Base-by-base conservation (phyloP, 805 yeast genomes). In the Candida nitratophila region DNA sequence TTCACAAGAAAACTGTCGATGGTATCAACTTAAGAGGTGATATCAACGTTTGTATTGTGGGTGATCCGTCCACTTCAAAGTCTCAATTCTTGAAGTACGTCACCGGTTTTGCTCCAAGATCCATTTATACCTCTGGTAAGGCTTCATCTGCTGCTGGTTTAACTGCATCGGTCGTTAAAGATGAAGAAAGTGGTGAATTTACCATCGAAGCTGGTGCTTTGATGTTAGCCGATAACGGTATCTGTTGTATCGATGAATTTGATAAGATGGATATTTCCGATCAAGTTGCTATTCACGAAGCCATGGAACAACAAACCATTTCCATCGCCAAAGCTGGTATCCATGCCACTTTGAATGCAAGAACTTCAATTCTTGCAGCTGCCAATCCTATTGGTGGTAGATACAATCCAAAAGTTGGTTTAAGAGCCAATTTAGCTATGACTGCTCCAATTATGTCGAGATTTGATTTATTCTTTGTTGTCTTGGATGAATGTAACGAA, bases 261-360 rank as follows among this genome's bases (percentile, higher is more conserved):
- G 99, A 93, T 62, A 93, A 93, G 70, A 93, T 93, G 99, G 97
- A 91, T 64, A 65, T 90, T 37, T 66, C 81, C 1, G 98, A 93
- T 66, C 98, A 93, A 67, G 98, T 93, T 44, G 98, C 98, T 3
- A 91, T 93, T 69, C 99, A 93, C 68, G 99, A 93, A 69, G 99
- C 98, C 21, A 93, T 93, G 99, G 99, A 93, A 74, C 99, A 93
- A 68, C 99, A 93, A 65, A 93, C 99, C 0, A 93, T 93, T 52
- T 90, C 97, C 15, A 93, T 93, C 57, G 97, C 99, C 11, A 93
- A 93, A 63, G 99, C 99, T 1, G 99, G 99, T 59, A 93, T 93
- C 50, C 97, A 93, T 59, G 98, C 99, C 2, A 93, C 99, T 1
- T 70, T 93, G 56, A 93, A 93, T 63, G 99, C 99, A 1, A 77